Evolutionary conservation across 495 filamentous ascomycete species (phyloP), one percentile per base, ranked within the genome.

Genomic region (Amniculicola lignicola): DNA sequence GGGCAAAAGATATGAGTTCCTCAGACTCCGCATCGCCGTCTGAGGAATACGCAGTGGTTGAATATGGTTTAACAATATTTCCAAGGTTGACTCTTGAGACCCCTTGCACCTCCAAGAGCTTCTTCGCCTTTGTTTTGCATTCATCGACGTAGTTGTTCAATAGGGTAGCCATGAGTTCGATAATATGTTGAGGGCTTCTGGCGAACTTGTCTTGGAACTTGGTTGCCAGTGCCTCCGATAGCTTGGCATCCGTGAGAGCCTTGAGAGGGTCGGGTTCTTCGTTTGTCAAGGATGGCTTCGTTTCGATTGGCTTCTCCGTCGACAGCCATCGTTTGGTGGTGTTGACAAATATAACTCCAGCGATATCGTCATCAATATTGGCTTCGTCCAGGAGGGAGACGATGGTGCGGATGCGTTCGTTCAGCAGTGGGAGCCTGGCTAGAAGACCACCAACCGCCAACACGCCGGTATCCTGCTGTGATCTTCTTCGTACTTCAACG

Each of bases 131-230:
- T 54, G 60, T 16, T 71, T 54, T 59, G 71, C 73, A 36, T 66
- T 70, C 49, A 16, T 54, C 33, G 0, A 63, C 59, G 36, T 66
- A 70, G 11, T 68, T 42, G 12, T 75, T 67, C 41, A 88, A 66
- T 11, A 89, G 69, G 54, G 85, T 71, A 54, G 76, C 72, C 63
- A 81, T 77, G 19, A 89, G 79, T 36, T 80, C 75, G 11, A 89
- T 70, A n/a, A 86, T 75, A 50, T 80, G 79, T 9, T 75, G 68
- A 1, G 86, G 81, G 31, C 82, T 78, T 27, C 74, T 75, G 27
- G 83, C 80, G n/a, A 90, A 77, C 49, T 82, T 84, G 18, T 85
- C 81, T 25, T 85, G 79, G 61, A 87, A 78, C 28, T 74, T 79
- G 28, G 80, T 79, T 60, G 88, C 81, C 66, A 91, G 76, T 43